Evolutionary conservation across 805 yeast genomes (phyloP).

Genomic region (Hanseniaspora guilliermondii): DNA sequence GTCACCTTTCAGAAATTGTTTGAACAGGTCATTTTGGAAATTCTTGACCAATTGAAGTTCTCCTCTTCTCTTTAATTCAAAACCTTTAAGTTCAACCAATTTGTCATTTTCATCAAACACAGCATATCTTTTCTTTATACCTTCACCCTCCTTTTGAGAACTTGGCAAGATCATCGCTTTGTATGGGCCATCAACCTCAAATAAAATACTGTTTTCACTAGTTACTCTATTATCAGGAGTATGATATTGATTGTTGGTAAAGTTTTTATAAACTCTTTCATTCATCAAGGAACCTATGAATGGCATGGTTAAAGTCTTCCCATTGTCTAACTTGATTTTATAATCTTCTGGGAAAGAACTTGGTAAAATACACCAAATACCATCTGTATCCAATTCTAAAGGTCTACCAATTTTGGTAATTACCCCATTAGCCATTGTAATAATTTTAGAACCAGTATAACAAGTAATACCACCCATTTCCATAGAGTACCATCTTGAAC

Average conservation of each 20-base stretch:
- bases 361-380: conserved; percentile 98
- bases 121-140: conserved; percentile 90
- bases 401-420: conserved; percentile 94
- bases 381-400: conserved; percentile 92
- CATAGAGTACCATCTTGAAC: conserved; percentile 98
- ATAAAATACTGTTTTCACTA: conserved; percentile 85
- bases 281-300: conserved; percentile 96
- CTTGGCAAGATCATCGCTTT: conserved; percentile 95
- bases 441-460: conserved; percentile 92
- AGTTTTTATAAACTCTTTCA: conserved; percentile 77
- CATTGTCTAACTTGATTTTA: conserved; percentile 56
- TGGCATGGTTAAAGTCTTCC: conserved; percentile 63
- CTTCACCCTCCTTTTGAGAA: conserved; percentile 94
- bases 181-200: conserved; percentile 98
- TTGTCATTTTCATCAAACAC: conserved; percentile 92
- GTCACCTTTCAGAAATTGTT: conserved; percentile 75
- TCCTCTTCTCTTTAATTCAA: conserved; percentile 92
- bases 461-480: conserved; percentile 99
- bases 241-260: conserved; percentile 92
- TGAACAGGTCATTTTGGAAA: conserved; percentile 89
- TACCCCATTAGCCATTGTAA: conserved; percentile 87
- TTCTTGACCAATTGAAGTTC: conserved; percentile 86
- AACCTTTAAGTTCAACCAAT: conserved; percentile 89
- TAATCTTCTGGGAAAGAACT: conserved; percentile 84
- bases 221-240: conserved; percentile 59